Evolutionary conservation across 2,329 filamentous ascomycete genomes (phyloP).

Genomic region (Beauveria bassiana): DNA sequence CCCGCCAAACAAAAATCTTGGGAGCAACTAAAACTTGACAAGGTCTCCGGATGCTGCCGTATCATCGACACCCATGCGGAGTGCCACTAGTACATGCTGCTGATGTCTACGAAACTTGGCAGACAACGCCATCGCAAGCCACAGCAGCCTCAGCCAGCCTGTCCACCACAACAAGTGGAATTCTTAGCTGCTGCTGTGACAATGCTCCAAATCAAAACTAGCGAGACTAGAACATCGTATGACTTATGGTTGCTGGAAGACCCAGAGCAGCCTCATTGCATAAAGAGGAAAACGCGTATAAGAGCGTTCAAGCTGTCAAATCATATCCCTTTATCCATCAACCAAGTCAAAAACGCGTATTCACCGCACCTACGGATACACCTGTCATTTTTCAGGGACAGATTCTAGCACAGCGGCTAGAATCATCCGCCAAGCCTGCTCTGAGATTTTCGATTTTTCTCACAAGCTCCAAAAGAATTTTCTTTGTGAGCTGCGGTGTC

Average conservation of each 20-base stretch:
- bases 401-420: background rate
- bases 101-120: background rate
- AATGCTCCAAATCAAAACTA: too few relatives aligned
- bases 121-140: background rate
- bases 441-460: background rate
- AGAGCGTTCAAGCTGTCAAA: background rate
- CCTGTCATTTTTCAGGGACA: background rate
- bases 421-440: background rate
- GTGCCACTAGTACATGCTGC: conserved; percentile 14
- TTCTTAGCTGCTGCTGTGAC: background rate
- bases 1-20: conserved; percentile 19
- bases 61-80: conserved; percentile 26
- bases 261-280: too few relatives aligned
- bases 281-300: too few relatives aligned
- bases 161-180: background rate
- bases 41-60: conserved; percentile 24
- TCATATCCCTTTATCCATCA: background rate
- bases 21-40: background rate
- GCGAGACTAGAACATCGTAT: too few relatives aligned
- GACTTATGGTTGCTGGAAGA: too few relatives aligned
- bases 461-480: background rate
- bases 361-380: background rate
- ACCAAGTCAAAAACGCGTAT: background rate
- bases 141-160: background rate
- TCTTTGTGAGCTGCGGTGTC: too few relatives aligned